Percentiles rank a stretch among this genome's conserved stretches.
Evolutionary conservation across 2,329 filamentous ascomycete genomes (phyloP).

Genomic region (Berkeleyomyces rouxiae): DNA sequence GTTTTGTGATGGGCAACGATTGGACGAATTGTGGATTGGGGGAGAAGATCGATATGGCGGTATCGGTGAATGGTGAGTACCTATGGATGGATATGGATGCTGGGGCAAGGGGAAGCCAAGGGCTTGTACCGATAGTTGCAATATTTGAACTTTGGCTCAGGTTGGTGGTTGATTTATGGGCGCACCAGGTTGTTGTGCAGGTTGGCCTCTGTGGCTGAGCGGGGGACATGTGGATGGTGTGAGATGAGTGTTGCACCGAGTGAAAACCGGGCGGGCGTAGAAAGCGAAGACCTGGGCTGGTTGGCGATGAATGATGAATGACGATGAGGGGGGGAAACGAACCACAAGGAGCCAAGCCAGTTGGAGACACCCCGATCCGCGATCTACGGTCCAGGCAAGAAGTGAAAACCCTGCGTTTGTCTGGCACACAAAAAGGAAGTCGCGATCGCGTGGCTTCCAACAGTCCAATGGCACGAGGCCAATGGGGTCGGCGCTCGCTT

Average conservation of each 20-base stretch:
- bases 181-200: not conserved
- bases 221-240: not conserved
- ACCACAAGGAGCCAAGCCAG: not conserved
- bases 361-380: not conserved
- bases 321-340: not conserved
- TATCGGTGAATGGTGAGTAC: not conserved
- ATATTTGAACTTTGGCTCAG: too few relatives aligned
- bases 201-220: slow-evolving; percentile 1
- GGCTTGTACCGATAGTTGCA: too few relatives aligned
- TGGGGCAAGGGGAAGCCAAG: not conserved
- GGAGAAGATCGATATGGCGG: not conserved
- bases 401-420: not conserved
- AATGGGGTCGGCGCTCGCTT: too few relatives aligned
- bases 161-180: not conserved
- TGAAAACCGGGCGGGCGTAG: too few relatives aligned
- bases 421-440: not conserved
- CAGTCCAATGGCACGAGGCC: too few relatives aligned
- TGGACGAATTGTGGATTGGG: not conserved
- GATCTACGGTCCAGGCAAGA: not conserved
- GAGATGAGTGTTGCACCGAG: too few relatives aligned
- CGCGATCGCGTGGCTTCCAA: not conserved
- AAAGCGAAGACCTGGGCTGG: too few relatives aligned
- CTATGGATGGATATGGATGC: not conserved
- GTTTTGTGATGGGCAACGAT: not conserved
- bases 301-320: too few relatives aligned